phyloP scores from a whole-genome alignment of 2,329 filamentous ascomycete species.

The Aspergillus texensis region DNA sequence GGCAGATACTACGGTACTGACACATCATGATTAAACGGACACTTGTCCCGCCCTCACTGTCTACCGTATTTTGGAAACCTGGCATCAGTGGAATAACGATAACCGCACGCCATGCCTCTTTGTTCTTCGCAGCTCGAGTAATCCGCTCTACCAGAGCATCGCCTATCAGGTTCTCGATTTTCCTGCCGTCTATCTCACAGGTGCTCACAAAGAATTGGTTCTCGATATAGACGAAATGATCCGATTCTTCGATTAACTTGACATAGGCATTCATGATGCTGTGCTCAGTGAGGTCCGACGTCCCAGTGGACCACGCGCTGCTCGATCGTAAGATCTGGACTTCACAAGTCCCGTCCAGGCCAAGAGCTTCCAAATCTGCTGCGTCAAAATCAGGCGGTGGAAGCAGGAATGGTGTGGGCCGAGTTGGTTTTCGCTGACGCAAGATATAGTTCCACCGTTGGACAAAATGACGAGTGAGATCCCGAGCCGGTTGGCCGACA shows the following conservation, averaged over 20 bases:
- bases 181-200: constrained; percentile 82
- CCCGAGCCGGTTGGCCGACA: constrained; percentile 90
- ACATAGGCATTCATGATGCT: constrained; percentile 96
- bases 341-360: constrained; percentile 90
- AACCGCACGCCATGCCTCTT: constrained; percentile 86
- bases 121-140: constrained; percentile 77
- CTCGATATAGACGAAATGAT: constrained; percentile 98
- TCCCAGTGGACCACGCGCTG: constrained; percentile 87
- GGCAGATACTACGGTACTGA: constrained; percentile 93
- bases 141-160: constrained; percentile 93
- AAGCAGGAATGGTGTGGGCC: constrained; percentile 89
- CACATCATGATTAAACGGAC: constrained; percentile 95
- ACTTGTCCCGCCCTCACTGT: constrained; percentile 90
- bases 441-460: constrained; percentile 98
- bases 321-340: constrained; percentile 94
- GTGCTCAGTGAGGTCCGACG: constrained; percentile 78
- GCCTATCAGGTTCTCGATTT: constrained; percentile 89
- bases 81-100: constrained; percentile 94
- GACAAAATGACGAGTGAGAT: constrained; percentile 93
- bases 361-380: constrained; percentile 82
- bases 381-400: constrained; percentile 89
- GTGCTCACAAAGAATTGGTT: constrained; percentile 99
- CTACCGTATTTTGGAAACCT: constrained; percentile 97
- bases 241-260: constrained; percentile 90
- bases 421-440: constrained; percentile 86